Percentiles rank a stretch among this genome's conserved stretches.
These are phyloP conservation scores for Amoebophrya sp. DNA, from an alignment of 169 alveolate genomes.

Conservation along the genomic window DNA sequence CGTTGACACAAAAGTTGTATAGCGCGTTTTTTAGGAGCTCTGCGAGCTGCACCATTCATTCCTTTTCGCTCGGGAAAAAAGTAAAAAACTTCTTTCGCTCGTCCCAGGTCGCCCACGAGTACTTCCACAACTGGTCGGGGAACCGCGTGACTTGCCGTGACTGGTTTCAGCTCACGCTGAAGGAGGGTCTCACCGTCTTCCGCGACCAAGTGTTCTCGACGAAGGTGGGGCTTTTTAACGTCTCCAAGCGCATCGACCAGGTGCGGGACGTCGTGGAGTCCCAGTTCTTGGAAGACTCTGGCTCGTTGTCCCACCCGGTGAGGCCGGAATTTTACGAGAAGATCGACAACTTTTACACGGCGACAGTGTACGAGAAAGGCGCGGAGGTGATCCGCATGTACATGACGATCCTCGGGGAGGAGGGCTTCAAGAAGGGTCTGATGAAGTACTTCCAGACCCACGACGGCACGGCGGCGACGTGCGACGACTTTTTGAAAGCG, in stretches of 20 bases:
- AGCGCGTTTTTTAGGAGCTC: too few relatives aligned
- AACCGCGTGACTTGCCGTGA: constrained; percentile 81
- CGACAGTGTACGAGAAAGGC: constrained; percentile 85
- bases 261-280: constrained; percentile 14
- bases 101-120: constrained; percentile 83
- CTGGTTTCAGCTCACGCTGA: constrained; percentile 82
- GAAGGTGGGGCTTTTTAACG: constrained; percentile 46
- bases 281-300: constrained; percentile 75
- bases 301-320: constrained; percentile 84
- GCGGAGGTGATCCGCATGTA: constrained; percentile 87
- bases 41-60: too few relatives aligned
- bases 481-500: too few relatives aligned
- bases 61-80: too few relatives aligned
- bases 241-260: constrained; percentile 62
- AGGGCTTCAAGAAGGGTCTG: constrained; percentile 78
- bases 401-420: constrained; percentile 71
- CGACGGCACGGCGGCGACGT: too few relatives aligned
- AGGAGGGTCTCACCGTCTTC: constrained; percentile 84
- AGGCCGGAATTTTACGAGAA: constrained; percentile 76
- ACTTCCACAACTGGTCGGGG: constrained; percentile 87
- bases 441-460: too few relatives aligned
- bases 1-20: too few relatives aligned
- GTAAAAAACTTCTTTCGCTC: too few relatives aligned
- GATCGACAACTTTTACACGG: constrained; percentile 79
- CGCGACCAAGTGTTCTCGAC: constrained; percentile 70